A percentile compares a stretch with the other conserved stretches of the same genome.
phyloP scores from a whole-genome alignment of 352 stramenopile species.

The Phytophthora fragariae region DNA sequence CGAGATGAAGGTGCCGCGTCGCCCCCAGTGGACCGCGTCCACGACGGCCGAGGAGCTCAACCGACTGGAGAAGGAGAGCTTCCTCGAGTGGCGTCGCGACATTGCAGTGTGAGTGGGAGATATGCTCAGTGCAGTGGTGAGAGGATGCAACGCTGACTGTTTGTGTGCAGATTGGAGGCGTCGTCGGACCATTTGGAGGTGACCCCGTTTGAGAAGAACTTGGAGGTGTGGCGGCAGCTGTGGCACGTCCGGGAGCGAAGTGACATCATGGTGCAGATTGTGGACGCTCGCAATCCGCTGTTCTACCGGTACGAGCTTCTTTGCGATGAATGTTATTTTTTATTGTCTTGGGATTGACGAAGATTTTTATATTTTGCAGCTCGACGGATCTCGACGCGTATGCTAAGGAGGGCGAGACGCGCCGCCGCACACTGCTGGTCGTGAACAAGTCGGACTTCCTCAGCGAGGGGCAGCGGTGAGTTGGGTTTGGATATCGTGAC shows the following conservation, averaged over 20 bases:
- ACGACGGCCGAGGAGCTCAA: slow-evolving; percentile 98
- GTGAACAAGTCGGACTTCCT: slow-evolving; percentile 99
- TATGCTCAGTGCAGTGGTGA: neutral
- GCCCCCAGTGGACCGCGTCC: slow-evolving; percentile 94
- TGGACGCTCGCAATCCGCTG: slow-evolving; percentile 98
- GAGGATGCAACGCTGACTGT: slow-evolving; percentile 16
- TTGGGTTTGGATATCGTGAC: neutral
- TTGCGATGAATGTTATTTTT: neutral
- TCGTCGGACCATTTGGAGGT: slow-evolving; percentile 89
- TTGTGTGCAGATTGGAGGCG: slow-evolving; percentile 63
- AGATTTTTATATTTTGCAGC: slow-evolving; percentile 41
- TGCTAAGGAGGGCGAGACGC: slow-evolving; percentile 91
- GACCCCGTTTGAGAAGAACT: slow-evolving; percentile 99
- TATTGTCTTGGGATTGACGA: slow-evolving; percentile 2
- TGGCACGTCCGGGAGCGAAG: slow-evolving; percentile 99
- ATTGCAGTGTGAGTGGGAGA: slow-evolving; percentile 89
- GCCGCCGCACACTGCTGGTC: slow-evolving; percentile 95
- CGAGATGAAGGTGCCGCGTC: slow-evolving; percentile 96
- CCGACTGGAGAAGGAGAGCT: slow-evolving; percentile 95
- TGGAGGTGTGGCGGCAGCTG: slow-evolving; percentile 99
- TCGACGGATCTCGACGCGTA: slow-evolving; percentile 97
- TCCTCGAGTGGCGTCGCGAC: slow-evolving; percentile 97
- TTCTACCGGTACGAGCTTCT: slow-evolving; percentile 91
- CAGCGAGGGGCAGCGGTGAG: slow-evolving; percentile 88
- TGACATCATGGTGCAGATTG: slow-evolving; percentile 98